A percentile compares a stretch with the other conserved stretches of the same genome.
These are phyloP conservation scores for Wallacemonas sp. DNA, from an alignment of 208 protist species.

Conservation along the genomic window DNA sequence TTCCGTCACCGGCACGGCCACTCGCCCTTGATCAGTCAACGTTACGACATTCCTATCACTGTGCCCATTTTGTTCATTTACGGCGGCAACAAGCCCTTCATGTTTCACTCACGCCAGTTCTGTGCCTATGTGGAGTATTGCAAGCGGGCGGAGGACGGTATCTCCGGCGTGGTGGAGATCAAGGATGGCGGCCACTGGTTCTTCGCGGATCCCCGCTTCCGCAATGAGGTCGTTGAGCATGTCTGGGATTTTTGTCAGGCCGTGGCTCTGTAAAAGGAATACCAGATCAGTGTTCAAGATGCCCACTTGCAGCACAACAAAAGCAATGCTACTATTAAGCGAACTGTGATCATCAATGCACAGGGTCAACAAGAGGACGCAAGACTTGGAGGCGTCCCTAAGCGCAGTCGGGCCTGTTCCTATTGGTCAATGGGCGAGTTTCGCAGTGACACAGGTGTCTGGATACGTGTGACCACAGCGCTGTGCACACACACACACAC, in stretches of 20 bases:
- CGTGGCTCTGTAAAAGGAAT: background rate
- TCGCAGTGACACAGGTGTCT: too few relatives aligned
- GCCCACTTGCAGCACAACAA: too few relatives aligned
- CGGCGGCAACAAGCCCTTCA: conserved; percentile 44
- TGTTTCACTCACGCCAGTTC: conserved; percentile 70
- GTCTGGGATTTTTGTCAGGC: conserved; percentile 50
- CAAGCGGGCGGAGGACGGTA: conserved; percentile 53
- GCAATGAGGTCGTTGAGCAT: conserved; percentile 42
- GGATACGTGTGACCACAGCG: too few relatives aligned
- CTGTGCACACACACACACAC: too few relatives aligned
- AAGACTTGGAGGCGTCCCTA: too few relatives aligned
- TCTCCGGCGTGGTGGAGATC: conserved; percentile 66
- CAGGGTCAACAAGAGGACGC: too few relatives aligned
- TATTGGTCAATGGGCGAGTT: too few relatives aligned
- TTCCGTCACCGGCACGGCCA: conserved; percentile 4
- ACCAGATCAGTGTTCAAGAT: too few relatives aligned
- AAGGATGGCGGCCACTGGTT: conserved; percentile 79
- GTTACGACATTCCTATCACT: conserved; percentile 56
- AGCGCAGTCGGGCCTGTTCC: too few relatives aligned
- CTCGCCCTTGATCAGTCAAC: conserved; percentile 45
- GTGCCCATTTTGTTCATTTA: conserved; percentile 78
- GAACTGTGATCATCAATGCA: too few relatives aligned
- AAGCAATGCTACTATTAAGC: too few relatives aligned
- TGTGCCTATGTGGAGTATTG: conserved; percentile 48
- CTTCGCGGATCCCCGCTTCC: conserved; percentile 63